A percentile compares a stretch with the other conserved stretches of the same genome.
These are phyloP conservation scores for Sporothrix euskadiensis DNA, from an alignment of 2,329 filamentous ascomycete species.

Conservation along the genomic window DNA sequence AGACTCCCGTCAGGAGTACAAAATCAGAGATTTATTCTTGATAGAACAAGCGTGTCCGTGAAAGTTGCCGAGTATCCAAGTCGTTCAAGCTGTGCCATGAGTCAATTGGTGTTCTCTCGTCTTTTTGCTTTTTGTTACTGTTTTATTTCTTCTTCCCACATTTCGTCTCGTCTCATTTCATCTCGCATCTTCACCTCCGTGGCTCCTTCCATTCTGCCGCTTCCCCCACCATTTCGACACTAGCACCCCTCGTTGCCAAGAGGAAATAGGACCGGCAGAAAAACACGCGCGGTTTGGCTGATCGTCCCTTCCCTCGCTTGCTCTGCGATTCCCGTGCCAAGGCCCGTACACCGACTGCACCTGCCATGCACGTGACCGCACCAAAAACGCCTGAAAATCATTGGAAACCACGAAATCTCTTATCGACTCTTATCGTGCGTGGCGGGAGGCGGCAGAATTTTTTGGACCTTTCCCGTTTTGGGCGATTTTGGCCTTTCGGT, in stretches of 20 bases:
- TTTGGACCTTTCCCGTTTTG: constrained; percentile 21
- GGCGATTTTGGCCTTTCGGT: constrained; percentile 25
- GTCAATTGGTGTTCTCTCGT: not conserved
- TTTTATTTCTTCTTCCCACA: not conserved
- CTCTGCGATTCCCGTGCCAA: not conserved
- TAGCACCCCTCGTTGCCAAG: constrained; percentile 20
- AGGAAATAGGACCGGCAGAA: constrained; percentile 30
- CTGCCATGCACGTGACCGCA: constrained; percentile 8
- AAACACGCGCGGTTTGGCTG: constrained; percentile 22
- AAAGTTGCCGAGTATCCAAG: not conserved
- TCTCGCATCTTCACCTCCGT: not conserved
- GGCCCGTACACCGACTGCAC: constrained; percentile 21
- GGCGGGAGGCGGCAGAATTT: constrained; percentile 33
- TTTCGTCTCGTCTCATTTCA: not conserved
- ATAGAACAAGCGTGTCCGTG: not conserved
- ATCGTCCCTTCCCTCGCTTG: constrained; percentile 17
- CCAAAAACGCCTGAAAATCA: not conserved
- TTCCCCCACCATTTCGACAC: constrained; percentile 4
- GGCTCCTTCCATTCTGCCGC: not conserved
- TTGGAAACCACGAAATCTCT: not conserved
- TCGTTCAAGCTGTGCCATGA: not conserved
- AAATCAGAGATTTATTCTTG: constrained; percentile 13
- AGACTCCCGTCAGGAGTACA: constrained; percentile 11
- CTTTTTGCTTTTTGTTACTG: not conserved
- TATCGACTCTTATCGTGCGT: constrained; percentile 30